Percentiles rank a stretch among this genome's conserved stretches.
phyloP scores from a whole-genome alignment of 1,284 basidiomycete genomes.

The Malassezia obtusa region DNA sequence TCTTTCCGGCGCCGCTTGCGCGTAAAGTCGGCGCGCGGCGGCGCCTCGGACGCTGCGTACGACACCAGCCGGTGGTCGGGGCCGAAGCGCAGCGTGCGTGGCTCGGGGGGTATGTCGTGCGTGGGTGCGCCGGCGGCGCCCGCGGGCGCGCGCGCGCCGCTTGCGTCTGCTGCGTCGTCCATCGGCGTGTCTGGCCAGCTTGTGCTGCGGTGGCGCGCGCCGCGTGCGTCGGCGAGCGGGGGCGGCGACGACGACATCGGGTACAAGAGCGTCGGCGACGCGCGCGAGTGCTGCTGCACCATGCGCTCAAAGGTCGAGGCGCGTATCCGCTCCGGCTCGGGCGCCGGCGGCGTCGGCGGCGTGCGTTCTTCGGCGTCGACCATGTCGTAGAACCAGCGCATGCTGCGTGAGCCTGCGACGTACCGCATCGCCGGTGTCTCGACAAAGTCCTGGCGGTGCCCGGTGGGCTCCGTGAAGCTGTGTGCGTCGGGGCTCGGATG shows the following conservation, averaged over 20 bases:
- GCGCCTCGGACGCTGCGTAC: not conserved
- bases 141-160: no score
- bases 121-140: not conserved
- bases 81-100: slow-evolving; percentile 5
- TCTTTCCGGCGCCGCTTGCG: not conserved
- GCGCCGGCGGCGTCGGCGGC: not conserved
- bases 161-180: no score
- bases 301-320: not conserved
- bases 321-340: not conserved
- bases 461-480: not conserved
- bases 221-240: no score
- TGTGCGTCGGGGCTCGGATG: not conserved
- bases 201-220: no score
- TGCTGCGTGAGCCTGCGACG: not conserved
- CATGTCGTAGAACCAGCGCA: slow-evolving; percentile 17
- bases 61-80: slow-evolving; percentile 4
- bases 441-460: not conserved
- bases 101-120: not conserved
- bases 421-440: slow-evolving; percentile 17
- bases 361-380: not conserved
- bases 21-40: not conserved
- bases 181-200: no score
- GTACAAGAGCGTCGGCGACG: not conserved
- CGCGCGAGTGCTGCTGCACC: not conserved
- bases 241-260: not conserved